phyloP scores from a whole-genome alignment of 2,329 filamentous ascomycete species.

The Aureobasidium sp. region DNA sequence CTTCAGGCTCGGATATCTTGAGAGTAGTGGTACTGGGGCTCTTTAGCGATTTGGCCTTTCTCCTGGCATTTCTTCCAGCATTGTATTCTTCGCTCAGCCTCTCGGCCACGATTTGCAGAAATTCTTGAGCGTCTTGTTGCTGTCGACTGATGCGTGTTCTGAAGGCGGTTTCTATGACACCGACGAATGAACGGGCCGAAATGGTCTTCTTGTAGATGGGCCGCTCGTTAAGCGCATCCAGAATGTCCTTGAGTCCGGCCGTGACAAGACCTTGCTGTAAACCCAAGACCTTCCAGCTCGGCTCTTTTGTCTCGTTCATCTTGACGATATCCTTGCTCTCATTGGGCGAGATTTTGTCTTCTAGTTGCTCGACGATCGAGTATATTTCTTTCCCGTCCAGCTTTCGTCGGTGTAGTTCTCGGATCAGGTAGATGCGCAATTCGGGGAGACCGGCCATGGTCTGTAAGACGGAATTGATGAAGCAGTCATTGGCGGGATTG shows the following conservation, averaged over 20 bases:
- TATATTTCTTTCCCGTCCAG: slow-evolving; percentile 75
- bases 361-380: slow-evolving; percentile 28
- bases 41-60: slow-evolving; percentile 38
- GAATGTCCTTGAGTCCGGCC: slow-evolving; percentile 78
- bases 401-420: slow-evolving; percentile 75
- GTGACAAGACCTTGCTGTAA: slow-evolving; percentile 79
- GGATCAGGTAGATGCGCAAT: slow-evolving; percentile 82
- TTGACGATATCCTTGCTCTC: slow-evolving; percentile 42
- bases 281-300: slow-evolving; percentile 43
- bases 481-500: slow-evolving; percentile 78
- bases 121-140: slow-evolving; percentile 97
- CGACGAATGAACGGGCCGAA: slow-evolving; percentile 75
- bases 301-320: slow-evolving; percentile 25
- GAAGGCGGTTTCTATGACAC: slow-evolving; percentile 76
- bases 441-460: slow-evolving; percentile 84
- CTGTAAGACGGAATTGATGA: slow-evolving; percentile 91
- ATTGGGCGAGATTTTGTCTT: slow-evolving; percentile 49
- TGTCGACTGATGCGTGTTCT: slow-evolving; percentile 83
- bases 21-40: slow-evolving; percentile 1
- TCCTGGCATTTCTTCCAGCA: slow-evolving; percentile 67
- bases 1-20: background rate
- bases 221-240: slow-evolving; percentile 86
- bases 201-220: slow-evolving; percentile 93
- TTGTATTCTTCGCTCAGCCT: slow-evolving; percentile 90
- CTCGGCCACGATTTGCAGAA: slow-evolving; percentile 88